Evolutionary conservation across 805 yeast species (phyloP).

Genomic region (Zygotorulaspora florentina): DNA sequence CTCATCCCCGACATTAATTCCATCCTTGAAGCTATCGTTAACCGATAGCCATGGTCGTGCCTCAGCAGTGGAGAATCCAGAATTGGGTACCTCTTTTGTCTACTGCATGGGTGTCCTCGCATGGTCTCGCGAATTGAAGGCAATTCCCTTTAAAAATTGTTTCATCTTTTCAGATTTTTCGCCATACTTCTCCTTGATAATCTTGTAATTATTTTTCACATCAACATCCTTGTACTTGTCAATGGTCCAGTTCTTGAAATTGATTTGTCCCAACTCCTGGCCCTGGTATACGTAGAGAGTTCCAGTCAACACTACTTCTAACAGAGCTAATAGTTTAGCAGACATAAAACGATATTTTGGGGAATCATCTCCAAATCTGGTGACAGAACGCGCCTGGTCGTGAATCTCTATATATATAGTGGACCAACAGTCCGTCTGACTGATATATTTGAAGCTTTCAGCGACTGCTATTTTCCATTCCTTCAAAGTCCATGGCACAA

Average conservation of each 20-base stretch:
- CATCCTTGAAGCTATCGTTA: slow-evolving; percentile 45
- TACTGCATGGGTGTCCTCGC: slow-evolving; percentile 57
- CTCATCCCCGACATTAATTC: slow-evolving; percentile 46
- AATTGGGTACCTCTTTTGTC: slow-evolving; percentile 40
- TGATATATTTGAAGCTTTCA: slow-evolving; percentile 38
- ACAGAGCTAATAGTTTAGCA: slow-evolving; percentile 47
- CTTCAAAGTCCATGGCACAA: slow-evolving; percentile 33
- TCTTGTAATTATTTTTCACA: slow-evolving; percentile 40
- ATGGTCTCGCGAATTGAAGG: slow-evolving; percentile 46
- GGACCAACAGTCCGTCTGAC: slow-evolving; percentile 55
- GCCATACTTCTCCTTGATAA: slow-evolving; percentile 28
- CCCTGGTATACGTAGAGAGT: slow-evolving; percentile 57
- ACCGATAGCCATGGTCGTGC: slow-evolving; percentile 51
- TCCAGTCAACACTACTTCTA: slow-evolving; percentile 48
- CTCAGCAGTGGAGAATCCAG: slow-evolving; percentile 42
- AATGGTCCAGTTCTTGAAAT: slow-evolving; percentile 44
- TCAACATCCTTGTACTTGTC: slow-evolving; percentile 50
- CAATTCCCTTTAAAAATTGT: slow-evolving; percentile 35
- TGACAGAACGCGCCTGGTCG: slow-evolving; percentile 52
- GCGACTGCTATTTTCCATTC: slow-evolving; percentile 42
- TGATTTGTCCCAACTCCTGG: slow-evolving; percentile 56
- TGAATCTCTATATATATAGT: slow-evolving; percentile 57
- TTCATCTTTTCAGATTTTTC: slow-evolving; percentile 28
- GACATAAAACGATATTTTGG: slow-evolving; percentile 36
- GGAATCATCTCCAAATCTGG: slow-evolving; percentile 49